Percentiles rank a stretch among this genome's conserved stretches.
Evolutionary conservation across 176 grass and related monocot genomes (phyloP).

Genomic region (Zizania latifolia): DNA sequence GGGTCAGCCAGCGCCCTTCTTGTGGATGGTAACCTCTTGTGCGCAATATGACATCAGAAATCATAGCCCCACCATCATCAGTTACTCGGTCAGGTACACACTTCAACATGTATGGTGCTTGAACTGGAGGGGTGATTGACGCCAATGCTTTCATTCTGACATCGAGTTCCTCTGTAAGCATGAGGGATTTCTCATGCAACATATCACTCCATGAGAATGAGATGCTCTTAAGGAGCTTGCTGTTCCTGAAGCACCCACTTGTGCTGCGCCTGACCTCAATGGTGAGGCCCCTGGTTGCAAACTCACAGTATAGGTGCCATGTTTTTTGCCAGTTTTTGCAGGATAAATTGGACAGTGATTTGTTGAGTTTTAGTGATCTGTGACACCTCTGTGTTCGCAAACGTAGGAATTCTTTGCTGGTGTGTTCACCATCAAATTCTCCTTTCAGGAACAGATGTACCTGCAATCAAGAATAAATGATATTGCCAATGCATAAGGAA

Average conservation of each 20-base stretch:
- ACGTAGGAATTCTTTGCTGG: constrained; percentile 47
- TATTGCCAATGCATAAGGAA: constrained; percentile 4
- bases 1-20: constrained; percentile 87
- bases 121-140: constrained; percentile 77
- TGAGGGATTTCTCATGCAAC: constrained; percentile 54
- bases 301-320: constrained; percentile 85
- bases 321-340: constrained; percentile 67
- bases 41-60: constrained; percentile 88
- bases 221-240: constrained; percentile 55
- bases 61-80: constrained; percentile 85
- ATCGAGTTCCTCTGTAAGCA: constrained; percentile 37
- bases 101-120: constrained; percentile 81
- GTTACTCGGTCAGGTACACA: constrained; percentile 88
- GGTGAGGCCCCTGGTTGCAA: constrained; percentile 59
- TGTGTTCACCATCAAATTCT: constrained; percentile 39
- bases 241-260: constrained; percentile 51
- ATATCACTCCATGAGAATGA: constrained; percentile 76
- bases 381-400: constrained; percentile 57
- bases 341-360: constrained; percentile 33
- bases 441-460: constrained; percentile 84
- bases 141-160: constrained; percentile 45
- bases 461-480: constrained; percentile 37
- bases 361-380: constrained; percentile 72
- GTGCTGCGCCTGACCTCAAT: constrained; percentile 47
- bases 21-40: constrained; percentile 70